A percentile compares a stretch with the other conserved stretches of the same genome.
These are phyloP conservation scores for Teunomyces kruisii DNA, from an alignment of 805 yeast species.

Conservation along the genomic window DNA sequence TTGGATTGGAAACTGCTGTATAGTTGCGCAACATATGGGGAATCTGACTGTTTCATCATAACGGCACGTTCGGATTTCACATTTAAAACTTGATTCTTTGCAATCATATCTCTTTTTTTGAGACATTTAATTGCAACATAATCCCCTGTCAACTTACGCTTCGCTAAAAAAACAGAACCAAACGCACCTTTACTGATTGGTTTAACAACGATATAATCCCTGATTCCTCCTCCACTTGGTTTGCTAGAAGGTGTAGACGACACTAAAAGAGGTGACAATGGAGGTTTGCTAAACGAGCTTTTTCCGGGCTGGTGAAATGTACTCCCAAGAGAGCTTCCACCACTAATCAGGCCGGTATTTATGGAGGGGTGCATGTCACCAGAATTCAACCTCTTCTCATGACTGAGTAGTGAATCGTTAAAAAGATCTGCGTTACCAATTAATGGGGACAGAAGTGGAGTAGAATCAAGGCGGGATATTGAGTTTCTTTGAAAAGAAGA, in stretches of 20 bases:
- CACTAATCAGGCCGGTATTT: background rate
- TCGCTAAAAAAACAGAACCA: slow-evolving; percentile 89
- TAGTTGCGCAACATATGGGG: slow-evolving; percentile 88
- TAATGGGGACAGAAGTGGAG: slow-evolving; percentile 12
- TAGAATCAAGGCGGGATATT: slow-evolving; percentile 14
- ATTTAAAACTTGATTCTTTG: slow-evolving; percentile 93
- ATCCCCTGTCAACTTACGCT: slow-evolving; percentile 84
- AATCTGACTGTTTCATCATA: slow-evolving; percentile 95
- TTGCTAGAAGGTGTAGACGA: slow-evolving; percentile 58
- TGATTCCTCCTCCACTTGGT: slow-evolving; percentile 65
- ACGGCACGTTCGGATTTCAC: slow-evolving; percentile 94
- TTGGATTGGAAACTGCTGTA: slow-evolving; percentile 86
- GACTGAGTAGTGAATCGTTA: slow-evolving; percentile 9
- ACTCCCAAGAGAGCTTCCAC: background rate
- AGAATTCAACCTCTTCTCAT: slow-evolving; percentile 20
- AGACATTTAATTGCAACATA: slow-evolving; percentile 92
- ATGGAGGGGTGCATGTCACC: slow-evolving; percentile 13
- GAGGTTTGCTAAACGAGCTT: slow-evolving; percentile 45
- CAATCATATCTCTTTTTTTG: slow-evolving; percentile 92
- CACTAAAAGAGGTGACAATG: slow-evolving; percentile 76
- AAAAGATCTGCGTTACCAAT: slow-evolving; percentile 12
- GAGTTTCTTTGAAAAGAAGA: slow-evolving; percentile 61
- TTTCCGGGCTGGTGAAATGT: background rate
- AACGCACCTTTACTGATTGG: slow-evolving; percentile 97
- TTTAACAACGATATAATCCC: slow-evolving; percentile 85